Evolutionary conservation across 2,329 filamentous ascomycete species (phyloP), one percentile per base, ranked within the genome.

Genomic region (Pestalotiopsis sp.): DNA sequence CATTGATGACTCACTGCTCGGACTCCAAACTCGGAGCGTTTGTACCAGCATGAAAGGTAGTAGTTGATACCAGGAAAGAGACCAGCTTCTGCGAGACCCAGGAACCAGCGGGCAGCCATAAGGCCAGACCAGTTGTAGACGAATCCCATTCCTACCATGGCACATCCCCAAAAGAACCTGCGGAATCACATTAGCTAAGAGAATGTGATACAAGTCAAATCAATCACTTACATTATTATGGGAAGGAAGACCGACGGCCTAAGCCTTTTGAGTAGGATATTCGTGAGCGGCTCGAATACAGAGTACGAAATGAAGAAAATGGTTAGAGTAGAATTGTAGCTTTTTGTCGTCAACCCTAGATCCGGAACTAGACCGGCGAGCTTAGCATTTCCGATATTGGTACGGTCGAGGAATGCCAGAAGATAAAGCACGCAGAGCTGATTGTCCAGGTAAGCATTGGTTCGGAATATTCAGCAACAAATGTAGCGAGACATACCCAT

Each of bases 291-390:
- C 78, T 96, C 94, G 71, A 94, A 94, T 41, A 94, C 80, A 2
- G 92, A 87, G 78, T 97, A 97, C 0, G 92, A 94, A 64, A 97
- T 85, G 82, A 97, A 97, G 83, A 97, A 97, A 73, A 97, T 91
- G 41, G 92, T 93, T 7, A 97, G 84, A 0, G 90, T 88, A 25
- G 87, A 84, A 78, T 95, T 95, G 82, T 94, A 97, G 76, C 92
- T 84, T 5, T 84, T 80, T 2, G 86, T 84, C 0, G 85, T 85
- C 64, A 95, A 88, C 39, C 86, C 72, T 17, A 96, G 81, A 68
- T 92, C 89, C 12, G 84, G 72, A 36, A 80, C 72, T 12, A 89
- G 79, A 64, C 84, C 81, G 27, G 86, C 87, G 69, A 91, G 87
- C 72, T 89, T 90, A 49, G 89, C 94, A 80, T 93, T 93, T 67